Evolutionary conservation across 768 basidiomycete species (phyloP), one percentile per base, ranked within the genome.

Genomic region (Pleurotus cornucopiae): DNA sequence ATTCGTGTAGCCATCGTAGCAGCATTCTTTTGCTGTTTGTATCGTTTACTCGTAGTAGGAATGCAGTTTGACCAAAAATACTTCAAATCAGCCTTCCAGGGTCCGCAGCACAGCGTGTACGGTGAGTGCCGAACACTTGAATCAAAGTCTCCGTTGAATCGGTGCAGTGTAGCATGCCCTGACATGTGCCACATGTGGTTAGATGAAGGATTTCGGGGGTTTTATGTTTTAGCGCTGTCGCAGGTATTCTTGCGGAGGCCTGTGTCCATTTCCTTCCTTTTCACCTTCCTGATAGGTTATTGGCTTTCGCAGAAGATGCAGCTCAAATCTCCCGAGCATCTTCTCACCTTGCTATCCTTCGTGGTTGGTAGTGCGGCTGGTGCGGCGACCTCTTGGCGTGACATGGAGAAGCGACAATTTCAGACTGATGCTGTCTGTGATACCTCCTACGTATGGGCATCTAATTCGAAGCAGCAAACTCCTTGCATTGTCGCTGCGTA

Each of bases 351-450:
- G 51, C 51, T 52, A 39, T 52, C 51, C 40, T 30, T 30, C 30
- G 4, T 52, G 21, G 38, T 52, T 34, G 23, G 51, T 39, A 5
- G 37, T n/a, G 51, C 20, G 14, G 51, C 21, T 41, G 51, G 51
- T 41, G 38, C 38, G 20, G 40, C 51, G 13, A 20, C 51, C 14
- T 30, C 30, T 30, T 30, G 30, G 30, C 51, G 51, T 40, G 51
- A 34, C n/a, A n/a, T 52, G 51, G 51, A 52, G 23, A 52, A 52
- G 38, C 34, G 51, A 40, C 51, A 52, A 37, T 52, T 52, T 47
- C 56, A 57, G 52, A 57, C 56, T 26, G 49, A 44, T 44, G 56
- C 56, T 49, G 48, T 57, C 20, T 57, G 56, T 38, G 48, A 48
- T 44, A 44, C 46, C 7, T 48, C 47, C 21, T 57, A 25, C 26